Evolutionary conservation across 345 rosid genomes (phyloP).

Genomic region (Draba incana): DNA sequence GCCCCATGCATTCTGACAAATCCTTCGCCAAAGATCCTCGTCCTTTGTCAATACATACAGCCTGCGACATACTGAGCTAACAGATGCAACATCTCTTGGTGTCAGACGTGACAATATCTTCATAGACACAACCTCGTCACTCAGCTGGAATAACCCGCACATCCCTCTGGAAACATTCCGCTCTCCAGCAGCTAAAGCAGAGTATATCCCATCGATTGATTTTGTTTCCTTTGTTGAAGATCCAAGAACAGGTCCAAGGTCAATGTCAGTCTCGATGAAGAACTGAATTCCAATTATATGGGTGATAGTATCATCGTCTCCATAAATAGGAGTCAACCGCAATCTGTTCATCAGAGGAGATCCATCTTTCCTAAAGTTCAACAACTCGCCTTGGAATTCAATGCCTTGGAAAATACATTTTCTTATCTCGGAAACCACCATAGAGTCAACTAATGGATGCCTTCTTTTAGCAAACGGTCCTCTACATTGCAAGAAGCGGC

Average conservation of each 20-base stretch:
- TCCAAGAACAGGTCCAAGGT: conserved; percentile 71
- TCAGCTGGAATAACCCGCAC: conserved; percentile 71
- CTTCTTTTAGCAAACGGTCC: conserved; percentile 94
- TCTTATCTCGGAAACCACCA: conserved; percentile 74
- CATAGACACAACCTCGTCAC: conserved; percentile 76
- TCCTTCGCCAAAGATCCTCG: conserved; percentile 88
- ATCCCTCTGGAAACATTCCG: conserved; percentile 63
- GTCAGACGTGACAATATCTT: conserved; percentile 76
- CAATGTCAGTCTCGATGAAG: conserved; percentile 78
- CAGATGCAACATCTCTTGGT: conserved; percentile 83
- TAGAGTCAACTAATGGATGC: conserved; percentile 79
- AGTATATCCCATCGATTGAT: conserved; percentile 30
- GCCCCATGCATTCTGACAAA: conserved; percentile 94
- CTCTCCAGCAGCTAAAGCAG: conserved; percentile 51
- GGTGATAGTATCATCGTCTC: conserved; percentile 73
- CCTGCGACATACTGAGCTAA: conserved; percentile 70
- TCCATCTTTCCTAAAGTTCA: conserved; percentile 90
- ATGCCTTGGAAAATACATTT: conserved; percentile 83
- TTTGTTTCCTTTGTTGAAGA: conserved; percentile 57
- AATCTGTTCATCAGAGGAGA: conserved; percentile 75
- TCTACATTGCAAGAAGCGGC: conserved; percentile 89
- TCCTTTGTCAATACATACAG: conserved; percentile 72
- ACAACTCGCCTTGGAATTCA: conserved; percentile 82
- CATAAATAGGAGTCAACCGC: conserved; percentile 82
- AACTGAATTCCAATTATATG: conserved; percentile 90